phyloP scores from a whole-genome alignment of 108 stramenopile species.

The Pseudonitzschia delicatissima region DNA sequence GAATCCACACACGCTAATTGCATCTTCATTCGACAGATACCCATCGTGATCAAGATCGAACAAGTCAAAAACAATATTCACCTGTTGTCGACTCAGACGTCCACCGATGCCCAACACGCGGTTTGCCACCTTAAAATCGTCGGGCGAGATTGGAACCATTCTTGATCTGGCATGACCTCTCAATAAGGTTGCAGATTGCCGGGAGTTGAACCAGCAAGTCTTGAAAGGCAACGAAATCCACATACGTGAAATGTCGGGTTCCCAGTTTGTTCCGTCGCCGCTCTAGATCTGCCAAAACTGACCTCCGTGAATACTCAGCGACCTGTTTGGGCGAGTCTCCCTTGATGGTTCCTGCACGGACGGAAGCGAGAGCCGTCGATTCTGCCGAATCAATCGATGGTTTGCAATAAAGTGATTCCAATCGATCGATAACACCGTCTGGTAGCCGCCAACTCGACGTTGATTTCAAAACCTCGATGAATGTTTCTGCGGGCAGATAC shows the following conservation, averaged over 20 bases:
- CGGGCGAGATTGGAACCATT: constrained; percentile 46
- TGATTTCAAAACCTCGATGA: constrained; percentile 39
- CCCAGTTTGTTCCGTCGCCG: constrained; percentile 17
- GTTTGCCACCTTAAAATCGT: constrained; percentile 62
- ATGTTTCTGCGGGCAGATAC: constrained; percentile 29
- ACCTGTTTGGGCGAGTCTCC: constrained; percentile 12
- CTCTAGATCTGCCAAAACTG: constrained; percentile 24
- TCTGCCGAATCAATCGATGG: constrained; percentile 16
- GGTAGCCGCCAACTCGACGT: constrained; percentile 47
- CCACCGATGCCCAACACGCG: constrained; percentile 38
- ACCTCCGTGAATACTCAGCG: constrained; percentile 4
- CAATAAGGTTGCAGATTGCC: constrained; percentile 43
- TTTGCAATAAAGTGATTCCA: constrained; percentile 25
- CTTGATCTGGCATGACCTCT: constrained; percentile 39
- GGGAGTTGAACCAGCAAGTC: constrained; percentile 41
- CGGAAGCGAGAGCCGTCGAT: constrained; percentile 14
- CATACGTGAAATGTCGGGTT: constrained; percentile 31
- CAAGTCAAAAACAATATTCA: constrained; percentile 49
- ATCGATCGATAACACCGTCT: constrained; percentile 29
- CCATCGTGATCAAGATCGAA: constrained; percentile 56
- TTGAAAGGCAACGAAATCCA: constrained; percentile 48
- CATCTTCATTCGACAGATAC: constrained; percentile 38
- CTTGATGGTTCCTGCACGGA: constrained; percentile 15
- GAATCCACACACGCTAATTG: constrained; percentile 31
- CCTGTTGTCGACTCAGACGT: constrained; percentile 43